Percentiles rank a stretch among this genome's conserved stretches.
Evolutionary conservation across 345 rosid genomes (phyloP).

Genomic region (Noccaea caerulescens): DNA sequence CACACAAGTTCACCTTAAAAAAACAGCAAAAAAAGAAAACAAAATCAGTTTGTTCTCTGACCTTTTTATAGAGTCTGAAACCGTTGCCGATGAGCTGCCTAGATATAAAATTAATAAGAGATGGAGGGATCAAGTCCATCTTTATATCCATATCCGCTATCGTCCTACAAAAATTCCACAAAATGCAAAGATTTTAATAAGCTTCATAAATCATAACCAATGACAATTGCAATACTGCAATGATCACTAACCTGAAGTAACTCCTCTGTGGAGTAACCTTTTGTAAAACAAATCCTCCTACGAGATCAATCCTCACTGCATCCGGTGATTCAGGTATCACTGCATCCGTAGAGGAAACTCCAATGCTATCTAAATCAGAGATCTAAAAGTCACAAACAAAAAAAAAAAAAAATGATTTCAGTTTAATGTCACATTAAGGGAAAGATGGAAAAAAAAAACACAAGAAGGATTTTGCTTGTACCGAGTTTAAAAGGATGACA

Average conservation of each 20-base stretch:
- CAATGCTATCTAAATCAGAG: constrained; percentile 63
- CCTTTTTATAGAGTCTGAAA: constrained; percentile 94
- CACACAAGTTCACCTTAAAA: background rate
- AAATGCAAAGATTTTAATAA: background rate
- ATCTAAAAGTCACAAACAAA: constrained; percentile 53
- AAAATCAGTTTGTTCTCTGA: constrained; percentile 27
- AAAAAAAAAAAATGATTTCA: background rate
- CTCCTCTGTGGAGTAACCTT: constrained; percentile 81
- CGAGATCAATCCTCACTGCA: constrained; percentile 75
- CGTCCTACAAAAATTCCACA: constrained; percentile 58
- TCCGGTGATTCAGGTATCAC: constrained; percentile 69
- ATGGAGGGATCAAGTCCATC: constrained; percentile 89
- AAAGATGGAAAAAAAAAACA: constrained; percentile 5
- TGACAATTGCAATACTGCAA: background rate
- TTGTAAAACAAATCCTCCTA: constrained; percentile 91
- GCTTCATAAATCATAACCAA: constrained; percentile 14
- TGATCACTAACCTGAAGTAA: constrained; percentile 77
- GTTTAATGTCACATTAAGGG: background rate
- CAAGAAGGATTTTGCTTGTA: constrained; percentile 39
- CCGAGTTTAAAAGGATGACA: constrained; percentile 68
- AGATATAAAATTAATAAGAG: constrained; percentile 81
- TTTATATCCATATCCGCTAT: constrained; percentile 82
- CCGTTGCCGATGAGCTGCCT: constrained; percentile 93
- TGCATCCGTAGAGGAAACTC: constrained; percentile 54
- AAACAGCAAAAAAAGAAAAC: background rate